Evolutionary conservation across 2,329 filamentous ascomycete genomes (phyloP), one percentile per base, ranked within the genome.

Genomic region (Arthrobotrys musiformis): DNA sequence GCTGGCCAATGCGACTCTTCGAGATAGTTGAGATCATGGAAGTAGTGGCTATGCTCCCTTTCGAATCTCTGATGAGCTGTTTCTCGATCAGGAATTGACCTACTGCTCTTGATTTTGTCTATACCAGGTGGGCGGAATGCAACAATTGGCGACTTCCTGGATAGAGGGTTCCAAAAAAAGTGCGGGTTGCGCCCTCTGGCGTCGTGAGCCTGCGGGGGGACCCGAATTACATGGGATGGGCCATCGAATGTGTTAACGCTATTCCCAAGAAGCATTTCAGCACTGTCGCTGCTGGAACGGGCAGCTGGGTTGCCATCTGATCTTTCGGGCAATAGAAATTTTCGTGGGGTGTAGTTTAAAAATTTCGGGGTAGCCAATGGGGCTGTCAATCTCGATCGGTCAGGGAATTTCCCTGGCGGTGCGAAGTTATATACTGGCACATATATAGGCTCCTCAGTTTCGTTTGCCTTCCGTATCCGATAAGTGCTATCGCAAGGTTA

Each of bases 401-500:
- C 58, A 42, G 72, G 72, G 64, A 76, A 76, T 28, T 52, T 76
- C n/a, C 64, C 64, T 17, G 72, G 64, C n/a, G 72, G 64, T 17
- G 69, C 72, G 48, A 76, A 76, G 2, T 28, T 63, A 28, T 76
- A 76, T 7, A 76, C 58, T 4, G 72, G 72, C n/a, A 76, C 63
- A 17, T 58, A 76, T 26, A 76, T 70, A 2, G 72, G 72, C 5
- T 76, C 72, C 19, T 69, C 64, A 2, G 40, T 58, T 52, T 70
- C 64, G 22, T 24, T 66, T 8, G 63, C 58, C n/a, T 63, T 66
- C 48, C 72, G 62, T n/a, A 76, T 61, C 2, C 72, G 63, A 44
- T 76, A 76, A 4, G 56, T 76, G 24, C 72, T 75, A 19, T 58
- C n/a, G 42, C 46, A 26, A 19, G 44, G 1, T 24, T 26, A 8